Percentiles rank a stretch among this genome's conserved stretches.
These are phyloP conservation scores for Orbilia blumenaviensis DNA, from an alignment of 2,329 filamentous ascomycete genomes.

Conservation along the genomic window DNA sequence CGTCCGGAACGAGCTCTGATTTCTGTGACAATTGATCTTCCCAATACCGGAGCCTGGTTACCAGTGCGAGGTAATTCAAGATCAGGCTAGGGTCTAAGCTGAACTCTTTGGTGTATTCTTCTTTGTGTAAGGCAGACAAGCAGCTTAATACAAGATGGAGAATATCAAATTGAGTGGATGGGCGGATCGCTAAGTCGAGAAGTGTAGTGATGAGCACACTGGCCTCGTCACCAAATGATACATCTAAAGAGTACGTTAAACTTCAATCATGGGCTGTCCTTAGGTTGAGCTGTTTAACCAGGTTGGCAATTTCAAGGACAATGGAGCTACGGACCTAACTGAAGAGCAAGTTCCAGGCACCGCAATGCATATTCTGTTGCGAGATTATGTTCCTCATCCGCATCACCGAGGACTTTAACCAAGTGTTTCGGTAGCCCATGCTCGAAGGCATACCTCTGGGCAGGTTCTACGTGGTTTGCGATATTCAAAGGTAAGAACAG, in stretches of 20 bases:
- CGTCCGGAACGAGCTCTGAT: not conserved
- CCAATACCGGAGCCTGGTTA: conserved; percentile 25
- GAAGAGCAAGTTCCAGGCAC: conserved; percentile 31
- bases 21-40: not conserved
- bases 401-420: not conserved
- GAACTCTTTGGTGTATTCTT: conserved; percentile 10
- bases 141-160: conserved; percentile 25
- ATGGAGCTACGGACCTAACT: not conserved
- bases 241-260: not conserved
- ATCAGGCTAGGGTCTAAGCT: not conserved
- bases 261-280: not conserved
- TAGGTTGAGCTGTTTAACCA: not conserved
- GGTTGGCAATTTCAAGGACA: not conserved
- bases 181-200: conserved; percentile 2
- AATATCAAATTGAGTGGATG: not conserved
- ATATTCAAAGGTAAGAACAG: not conserved
- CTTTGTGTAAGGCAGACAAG: not conserved
- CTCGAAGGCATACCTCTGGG: conserved; percentile 24
- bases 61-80: conserved; percentile 4
- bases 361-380: conserved; percentile 19
- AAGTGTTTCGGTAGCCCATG: conserved; percentile 6
- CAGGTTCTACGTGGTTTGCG: conserved; percentile 13
- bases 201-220: conserved; percentile 1
- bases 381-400: not conserved
- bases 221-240: not conserved